Conservation (phyloP, 1,284 basidiomycete genomes). For the Pseudozyma pruni region DNA sequence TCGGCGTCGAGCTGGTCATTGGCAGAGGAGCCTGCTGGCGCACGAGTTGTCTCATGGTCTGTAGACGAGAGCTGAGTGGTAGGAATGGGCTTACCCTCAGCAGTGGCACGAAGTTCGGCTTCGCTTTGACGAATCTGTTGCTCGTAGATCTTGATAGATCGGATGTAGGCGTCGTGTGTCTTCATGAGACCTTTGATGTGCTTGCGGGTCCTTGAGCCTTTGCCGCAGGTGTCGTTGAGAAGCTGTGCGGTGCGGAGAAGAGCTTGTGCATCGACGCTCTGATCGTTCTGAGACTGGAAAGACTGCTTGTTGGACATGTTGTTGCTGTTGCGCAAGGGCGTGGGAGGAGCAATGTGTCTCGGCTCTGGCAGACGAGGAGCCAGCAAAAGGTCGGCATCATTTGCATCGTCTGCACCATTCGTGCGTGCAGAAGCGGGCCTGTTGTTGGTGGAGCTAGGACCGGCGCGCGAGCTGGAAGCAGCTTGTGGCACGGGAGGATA, state of each 20-base stretch:
- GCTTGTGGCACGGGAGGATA: conserved; percentile 48
- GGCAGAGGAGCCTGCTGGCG: conserved; percentile 2
- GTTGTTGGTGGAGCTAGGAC: conserved; percentile 19
- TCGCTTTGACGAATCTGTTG: conserved; percentile 42
- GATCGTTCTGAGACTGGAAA: conserved; percentile 22
- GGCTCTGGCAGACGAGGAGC: conserved; percentile 45
- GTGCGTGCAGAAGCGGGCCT: conserved; percentile 9
- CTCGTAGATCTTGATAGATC: conserved; percentile 42
- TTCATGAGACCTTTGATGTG: conserved; percentile 63
- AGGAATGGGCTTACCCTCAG: conserved; percentile 21
- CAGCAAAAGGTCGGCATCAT: conserved; percentile 34
- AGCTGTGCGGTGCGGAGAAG: conserved; percentile 55
- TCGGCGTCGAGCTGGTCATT: conserved; percentile 18
- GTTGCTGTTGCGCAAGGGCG: conserved; percentile 31
- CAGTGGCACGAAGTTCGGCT: conserved; percentile 22
- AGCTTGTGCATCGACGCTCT: conserved; percentile 24
- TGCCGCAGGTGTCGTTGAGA: conserved; percentile 55
- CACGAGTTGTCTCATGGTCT: conserved; percentile 2
- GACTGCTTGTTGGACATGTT: conserved; percentile 15
- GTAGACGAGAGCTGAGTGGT: conserved; percentile 1
- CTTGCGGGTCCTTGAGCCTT: conserved; percentile 58
- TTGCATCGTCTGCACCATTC: conserved; percentile 15
- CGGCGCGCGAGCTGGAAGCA: conserved; percentile 17
- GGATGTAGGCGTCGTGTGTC: conserved; percentile 44
- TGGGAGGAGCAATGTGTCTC: conserved; percentile 32